Evolutionary conservation across 2,329 filamentous ascomycete genomes (phyloP), one percentile per base, ranked within the genome.

Genomic region (Cadophora gregata): DNA sequence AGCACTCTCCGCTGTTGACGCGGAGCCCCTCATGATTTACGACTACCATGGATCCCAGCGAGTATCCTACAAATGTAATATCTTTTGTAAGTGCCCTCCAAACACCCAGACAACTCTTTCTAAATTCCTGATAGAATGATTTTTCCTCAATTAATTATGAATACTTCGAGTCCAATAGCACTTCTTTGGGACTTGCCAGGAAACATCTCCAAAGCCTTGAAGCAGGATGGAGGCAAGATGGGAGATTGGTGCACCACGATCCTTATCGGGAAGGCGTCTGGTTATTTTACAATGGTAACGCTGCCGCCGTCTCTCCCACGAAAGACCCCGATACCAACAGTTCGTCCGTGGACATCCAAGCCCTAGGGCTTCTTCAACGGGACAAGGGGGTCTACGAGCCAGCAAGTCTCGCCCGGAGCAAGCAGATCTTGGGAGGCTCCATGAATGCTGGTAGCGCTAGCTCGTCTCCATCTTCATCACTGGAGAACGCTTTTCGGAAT

Each of bases 1-100:
- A 36, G 25, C n/a, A 38, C 6, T 25, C 31, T n/a, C 38, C 45
- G 38, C 29, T 36, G 16, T 24, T 51, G 27, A 31, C 21, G 59
- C 14, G 59, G 45, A 36, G n/a, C 27, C 27, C 64, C 65, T 62
- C 64, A 70, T 69, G 66, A 65, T 62, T 61, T 50, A 62, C 45
- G 63, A 65, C 50, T 59, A 72, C 73, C 70, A 78, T 78, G 77
- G 77, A 78, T 66, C 73, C 71, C 65, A 73, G 75, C 29, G 76
- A 78, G 53, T 77, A 75, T 66, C 66, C 67, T 53, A 77, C 77
- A 33, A 78, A 78, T 72, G 73, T 77, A 64, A 69, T 78, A 69
- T 76, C 71, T 62, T 75, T 72, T 71, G 77, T 78, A 58, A 68
- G 71, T 70, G n/a, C 9, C 27, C 29, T 29, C 19, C 12, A 60